phyloP scores from a whole-genome alignment of 331 rosid species.

The Quercus phellos region DNA sequence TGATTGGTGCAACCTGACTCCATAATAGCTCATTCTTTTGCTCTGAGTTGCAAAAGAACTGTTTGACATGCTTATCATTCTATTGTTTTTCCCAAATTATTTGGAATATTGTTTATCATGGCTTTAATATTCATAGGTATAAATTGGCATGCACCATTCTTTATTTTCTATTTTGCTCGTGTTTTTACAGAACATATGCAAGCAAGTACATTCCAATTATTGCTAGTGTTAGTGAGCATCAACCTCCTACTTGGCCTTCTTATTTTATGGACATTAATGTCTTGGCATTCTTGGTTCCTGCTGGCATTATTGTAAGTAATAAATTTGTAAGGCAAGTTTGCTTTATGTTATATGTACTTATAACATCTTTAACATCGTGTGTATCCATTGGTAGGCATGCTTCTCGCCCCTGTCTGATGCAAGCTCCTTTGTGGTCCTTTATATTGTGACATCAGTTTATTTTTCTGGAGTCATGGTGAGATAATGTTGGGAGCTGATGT shows the following conservation, averaged over 20 bases:
- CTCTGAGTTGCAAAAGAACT: slow-evolving; percentile 5
- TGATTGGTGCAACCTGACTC: neutral
- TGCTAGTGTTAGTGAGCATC: slow-evolving; percentile 99
- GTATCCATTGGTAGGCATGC: slow-evolving; percentile 67
- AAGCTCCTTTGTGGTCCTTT: slow-evolving; percentile 85
- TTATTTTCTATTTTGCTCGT: slow-evolving; percentile 14
- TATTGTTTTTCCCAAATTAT: slow-evolving; percentile 12
- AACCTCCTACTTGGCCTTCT: slow-evolving; percentile 99
- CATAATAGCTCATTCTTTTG: neutral
- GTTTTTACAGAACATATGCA: slow-evolving; percentile 82
- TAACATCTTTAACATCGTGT: slow-evolving; percentile 21
- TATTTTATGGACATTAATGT: slow-evolving; percentile 99
- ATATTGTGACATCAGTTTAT: slow-evolving; percentile 82
- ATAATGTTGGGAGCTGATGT: slow-evolving; percentile 15
- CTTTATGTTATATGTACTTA: slow-evolving; percentile 1
- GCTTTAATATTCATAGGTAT: neutral
- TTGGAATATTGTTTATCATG: neutral
- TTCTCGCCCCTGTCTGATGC: slow-evolving; percentile 92
- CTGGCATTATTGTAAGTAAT: slow-evolving; percentile 80
- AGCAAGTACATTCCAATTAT: slow-evolving; percentile 99
- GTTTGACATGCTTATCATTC: slow-evolving; percentile 26
- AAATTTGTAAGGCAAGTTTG: neutral
- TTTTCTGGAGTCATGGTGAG: slow-evolving; percentile 99
- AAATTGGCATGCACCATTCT: slow-evolving; percentile 8
- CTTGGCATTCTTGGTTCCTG: slow-evolving; percentile 97